Conservation (phyloP, 108 stramenopile genomes). For the Skeletonema menzelii region DNA sequence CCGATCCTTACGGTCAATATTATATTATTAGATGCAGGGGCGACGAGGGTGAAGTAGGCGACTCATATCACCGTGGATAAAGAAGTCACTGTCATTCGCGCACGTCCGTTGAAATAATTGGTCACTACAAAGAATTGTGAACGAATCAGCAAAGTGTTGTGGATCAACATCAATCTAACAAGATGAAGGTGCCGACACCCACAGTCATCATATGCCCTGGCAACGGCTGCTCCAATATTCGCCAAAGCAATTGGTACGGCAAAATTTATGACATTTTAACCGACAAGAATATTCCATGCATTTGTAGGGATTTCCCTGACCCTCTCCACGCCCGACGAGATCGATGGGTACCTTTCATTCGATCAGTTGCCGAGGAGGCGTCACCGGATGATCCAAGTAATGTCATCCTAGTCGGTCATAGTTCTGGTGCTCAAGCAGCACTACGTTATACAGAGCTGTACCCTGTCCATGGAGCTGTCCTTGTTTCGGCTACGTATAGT, state of each 20-base stretch:
- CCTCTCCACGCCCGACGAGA: constrained; percentile 63
- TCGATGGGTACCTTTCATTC: constrained; percentile 65
- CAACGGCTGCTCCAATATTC: constrained; percentile 65
- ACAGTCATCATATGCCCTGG: constrained; percentile 73
- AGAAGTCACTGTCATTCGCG: no score
- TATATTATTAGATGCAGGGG: no score
- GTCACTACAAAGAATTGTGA: no score
- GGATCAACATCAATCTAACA: no score
- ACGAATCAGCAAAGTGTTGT: no score
- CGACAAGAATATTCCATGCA: constrained; percentile 37
- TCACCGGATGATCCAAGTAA: constrained; percentile 29
- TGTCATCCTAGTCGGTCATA: constrained; percentile 69
- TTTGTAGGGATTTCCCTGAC: constrained; percentile 70
- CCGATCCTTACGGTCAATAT: no score
- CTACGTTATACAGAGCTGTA: constrained; percentile 66
- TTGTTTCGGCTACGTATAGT: constrained; percentile 69
- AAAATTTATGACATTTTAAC: constrained; percentile 38
- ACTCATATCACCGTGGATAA: no score
- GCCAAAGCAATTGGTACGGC: constrained; percentile 70
- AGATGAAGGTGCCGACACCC: constrained; percentile 16
- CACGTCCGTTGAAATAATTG: no score
- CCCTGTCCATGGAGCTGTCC: constrained; percentile 40
- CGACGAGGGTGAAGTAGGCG: no score
- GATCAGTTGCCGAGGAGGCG: constrained; percentile 36
- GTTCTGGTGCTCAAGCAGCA: constrained; percentile 71